Evolutionary conservation across 768 basidiomycete genomes (phyloP), one percentile per base, ranked within the genome.

Genomic region (Nevesoporus exiguus): DNA sequence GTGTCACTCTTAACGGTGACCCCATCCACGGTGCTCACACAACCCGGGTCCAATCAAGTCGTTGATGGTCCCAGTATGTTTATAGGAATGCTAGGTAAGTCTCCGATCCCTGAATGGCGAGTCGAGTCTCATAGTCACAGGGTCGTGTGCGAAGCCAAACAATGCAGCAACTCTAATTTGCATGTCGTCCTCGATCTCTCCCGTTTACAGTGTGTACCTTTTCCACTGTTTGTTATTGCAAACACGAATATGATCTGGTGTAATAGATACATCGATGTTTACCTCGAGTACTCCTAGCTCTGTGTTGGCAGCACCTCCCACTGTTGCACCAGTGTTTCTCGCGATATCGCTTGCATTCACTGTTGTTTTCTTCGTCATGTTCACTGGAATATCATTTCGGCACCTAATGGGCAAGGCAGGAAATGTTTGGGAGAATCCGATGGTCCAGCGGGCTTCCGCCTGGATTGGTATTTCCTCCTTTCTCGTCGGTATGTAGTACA

Each of bases 401-500:
- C 79, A 82, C 54, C 78, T 82, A 51, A 78, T 90, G 75, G 79
- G 74, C 13, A 83, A 79, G 66, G 58, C 80, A 31, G 70, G 78
- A 25, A 72, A 69, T 3, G 41, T 69, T 3, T 73, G 88, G 55
- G 83, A 84, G 39, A 83, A 75, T 30, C 85, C 86, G 0, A 54
- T 75, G 31, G 59, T 86, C 13, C 85, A 87, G 54, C 77, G 77
- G 21, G 57, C 71, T 17, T 82, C 84, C 11, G 85, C 87, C 14
- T 90, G 88, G 86, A 75, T 89, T 56, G 89, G 89, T 5, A 76
- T 90, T 43, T 74, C 85, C 54, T 85, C 86, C n/a, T 90, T 89
- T 68, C 73, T 90, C 61, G 78, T 86, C 42, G 88, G 88, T 83
- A 55, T 30, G 74, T 65, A 11, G 30, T 39, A 14, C n/a, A 34